Evolutionary conservation across 1,284 basidiomycete genomes (phyloP), one percentile per base, ranked within the genome.

Genomic region (Marasmius oreades): DNA sequence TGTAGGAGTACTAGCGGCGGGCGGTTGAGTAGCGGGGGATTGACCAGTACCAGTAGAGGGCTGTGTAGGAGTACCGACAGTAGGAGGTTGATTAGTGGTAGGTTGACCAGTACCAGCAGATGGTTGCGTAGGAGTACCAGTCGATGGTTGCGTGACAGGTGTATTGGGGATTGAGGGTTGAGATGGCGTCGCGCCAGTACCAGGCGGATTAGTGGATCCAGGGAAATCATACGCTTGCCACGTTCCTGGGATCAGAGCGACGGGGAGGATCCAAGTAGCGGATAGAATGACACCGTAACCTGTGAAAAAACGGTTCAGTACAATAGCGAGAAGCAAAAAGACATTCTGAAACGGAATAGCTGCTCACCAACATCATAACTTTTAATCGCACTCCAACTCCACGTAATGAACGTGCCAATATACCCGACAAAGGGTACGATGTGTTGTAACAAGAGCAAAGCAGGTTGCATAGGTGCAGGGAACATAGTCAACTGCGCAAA

Each of bases 371-470:
- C 78, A 70, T 93, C 90, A 64, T 89, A 92, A 22, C 78, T 73
- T 64, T 84, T 84, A 59, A 93, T 80, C 5, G 78, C 77, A 37
- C 78, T 73, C 92, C 91, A 93, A 63, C 81, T 84, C 90, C 90
- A 93, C 0, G 86, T 83, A 16, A 93, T 82, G 64, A 92, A 90
- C 0, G 80, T 82, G 5, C 88, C 86, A 53, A 93, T 80, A 64
- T 91, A 91, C 3, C 86, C 85, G 0, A 90, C 72, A 58, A 84
- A 84, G 0, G 91, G 92, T 0, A 88, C 79, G 24, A 92, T 72
- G 8, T 78, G 68, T 63, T 83, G 83, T 14, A 89, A 69, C n/a
- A 91, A 66, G 12, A 77, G 56, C 24, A 88, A 69, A 1, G 79
- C 81, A 1, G 83, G 80, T 7, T 77, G 80, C 45, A 90, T 68